phyloP scores from a whole-genome alignment of 2,329 filamentous ascomycete genomes.

The Stromatinia cepivora region DNA sequence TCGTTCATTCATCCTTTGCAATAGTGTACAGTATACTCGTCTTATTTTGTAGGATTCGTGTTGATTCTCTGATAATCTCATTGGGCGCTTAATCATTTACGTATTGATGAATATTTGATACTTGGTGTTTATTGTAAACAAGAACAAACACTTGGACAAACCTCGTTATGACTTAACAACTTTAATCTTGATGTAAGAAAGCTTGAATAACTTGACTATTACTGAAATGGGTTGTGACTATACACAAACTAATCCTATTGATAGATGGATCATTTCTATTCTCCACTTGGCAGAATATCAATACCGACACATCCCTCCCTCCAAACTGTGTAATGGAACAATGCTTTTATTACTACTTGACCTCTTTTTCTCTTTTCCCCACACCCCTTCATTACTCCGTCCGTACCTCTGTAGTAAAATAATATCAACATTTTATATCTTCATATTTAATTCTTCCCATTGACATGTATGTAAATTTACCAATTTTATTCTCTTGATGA shows the following conservation, averaged over 20 bases:
- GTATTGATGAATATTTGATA: not conserved
- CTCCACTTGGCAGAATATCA: conserved; percentile 3
- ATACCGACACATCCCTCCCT: not conserved
- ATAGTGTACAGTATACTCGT: not conserved
- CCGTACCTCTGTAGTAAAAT: too few relatives aligned
- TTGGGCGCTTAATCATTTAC: not conserved
- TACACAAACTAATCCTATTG: not conserved
- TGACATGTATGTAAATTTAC: too few relatives aligned
- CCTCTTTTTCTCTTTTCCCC: too few relatives aligned
- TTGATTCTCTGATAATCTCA: too few relatives aligned
- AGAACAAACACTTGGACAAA: not conserved
- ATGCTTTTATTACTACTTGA: too few relatives aligned
- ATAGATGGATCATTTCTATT: not conserved
- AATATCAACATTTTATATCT: too few relatives aligned
- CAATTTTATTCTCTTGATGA: too few relatives aligned
- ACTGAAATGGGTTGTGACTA: not conserved
- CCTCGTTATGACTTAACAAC: not conserved
- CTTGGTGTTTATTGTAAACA: not conserved
- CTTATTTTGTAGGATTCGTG: not conserved
- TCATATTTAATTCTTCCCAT: too few relatives aligned
- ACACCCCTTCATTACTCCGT: too few relatives aligned
- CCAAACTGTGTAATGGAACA: too few relatives aligned
- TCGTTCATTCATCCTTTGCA: too few relatives aligned
- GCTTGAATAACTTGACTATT: not conserved
- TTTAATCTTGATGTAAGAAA: not conserved